A percentile compares a stretch with the other conserved stretches of the same genome.
These are phyloP conservation scores for Metschnikowia lachancei DNA, from an alignment of 805 yeast genomes.

Conservation along the genomic window DNA sequence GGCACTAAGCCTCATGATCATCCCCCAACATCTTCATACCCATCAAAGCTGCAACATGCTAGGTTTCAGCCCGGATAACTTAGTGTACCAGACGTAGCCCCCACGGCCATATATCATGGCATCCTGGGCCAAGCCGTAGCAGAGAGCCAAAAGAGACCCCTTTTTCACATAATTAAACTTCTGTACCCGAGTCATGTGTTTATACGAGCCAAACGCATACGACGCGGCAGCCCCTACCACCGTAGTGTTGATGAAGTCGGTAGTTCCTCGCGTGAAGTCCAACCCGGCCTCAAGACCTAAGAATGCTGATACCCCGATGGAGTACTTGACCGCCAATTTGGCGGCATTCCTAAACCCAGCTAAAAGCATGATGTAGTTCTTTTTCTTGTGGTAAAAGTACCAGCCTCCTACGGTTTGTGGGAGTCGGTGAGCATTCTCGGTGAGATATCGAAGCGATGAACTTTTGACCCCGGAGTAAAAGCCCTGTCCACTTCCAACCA, in stretches of 20 bases:
- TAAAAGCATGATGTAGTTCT: slow-evolving; percentile 68
- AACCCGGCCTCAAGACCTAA: slow-evolving; percentile 62
- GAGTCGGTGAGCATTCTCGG: slow-evolving; percentile 78
- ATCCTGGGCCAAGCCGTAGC: slow-evolving; percentile 68
- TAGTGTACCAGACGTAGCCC: slow-evolving; percentile 61
- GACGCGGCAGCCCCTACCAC: slow-evolving; percentile 55
- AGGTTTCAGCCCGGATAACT: neutral
- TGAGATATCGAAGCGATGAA: slow-evolving; percentile 60
- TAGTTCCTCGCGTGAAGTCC: slow-evolving; percentile 48
- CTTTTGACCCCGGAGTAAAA: slow-evolving; percentile 55
- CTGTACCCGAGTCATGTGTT: slow-evolving; percentile 44
- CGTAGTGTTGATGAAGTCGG: slow-evolving; percentile 64
- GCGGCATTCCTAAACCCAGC: slow-evolving; percentile 52
- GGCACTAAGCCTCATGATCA: neutral
- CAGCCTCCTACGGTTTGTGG: slow-evolving; percentile 79
- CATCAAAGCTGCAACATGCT: neutral
- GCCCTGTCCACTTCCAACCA: slow-evolving; percentile 52
- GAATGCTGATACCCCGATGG: slow-evolving; percentile 45
- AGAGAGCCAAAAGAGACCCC: slow-evolving; percentile 59
- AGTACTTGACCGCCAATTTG: slow-evolving; percentile 34
- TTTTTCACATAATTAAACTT: slow-evolving; percentile 41
- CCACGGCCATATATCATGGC: slow-evolving; percentile 54
- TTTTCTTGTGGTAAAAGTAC: slow-evolving; percentile 84
- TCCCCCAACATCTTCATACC: neutral
- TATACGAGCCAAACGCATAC: slow-evolving; percentile 45